Evolutionary conservation across 805 yeast genomes (phyloP).

Genomic region (Grigorovia humatica): DNA sequence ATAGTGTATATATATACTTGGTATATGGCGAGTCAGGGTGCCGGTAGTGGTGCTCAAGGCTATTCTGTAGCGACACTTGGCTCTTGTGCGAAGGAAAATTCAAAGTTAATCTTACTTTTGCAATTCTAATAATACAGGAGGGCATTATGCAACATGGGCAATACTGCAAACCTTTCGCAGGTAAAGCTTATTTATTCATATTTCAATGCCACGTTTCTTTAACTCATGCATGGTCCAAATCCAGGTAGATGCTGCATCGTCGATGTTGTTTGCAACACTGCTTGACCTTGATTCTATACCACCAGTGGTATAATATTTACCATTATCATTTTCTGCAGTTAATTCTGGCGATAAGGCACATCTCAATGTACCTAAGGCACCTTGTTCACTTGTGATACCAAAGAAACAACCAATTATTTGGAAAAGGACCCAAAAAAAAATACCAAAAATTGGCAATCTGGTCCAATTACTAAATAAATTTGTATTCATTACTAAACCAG

Average conservation of each 20-base stretch:
- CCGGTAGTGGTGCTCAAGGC: too few species aligned
- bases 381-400: conserved; percentile 66
- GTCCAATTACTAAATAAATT: conserved; percentile 70
- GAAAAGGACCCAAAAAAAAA: conserved; percentile 59
- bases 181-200: conserved; percentile 5
- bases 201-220: conserved; percentile 39
- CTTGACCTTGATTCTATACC: conserved; percentile 52
- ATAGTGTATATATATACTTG: too few species aligned
- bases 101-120: not conserved
- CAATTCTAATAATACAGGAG: not conserved
- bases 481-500: conserved; percentile 81
- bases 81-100: not conserved
- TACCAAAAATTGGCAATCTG: conserved; percentile 66
- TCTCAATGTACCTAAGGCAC: conserved; percentile 52
- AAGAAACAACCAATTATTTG: conserved; percentile 57
- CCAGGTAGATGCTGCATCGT: conserved; percentile 63
- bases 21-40: too few species aligned
- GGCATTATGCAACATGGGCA: not conserved
- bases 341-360: conserved; percentile 49
- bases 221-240: conserved; percentile 64
- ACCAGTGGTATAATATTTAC: conserved; percentile 54
- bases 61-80: too few species aligned
- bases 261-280: conserved; percentile 43
- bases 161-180: too few species aligned
- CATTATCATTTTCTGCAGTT: conserved; percentile 47